Conservation (phyloP, 169 alveolate species). For the Plasmodium billcollinsi region DNA sequence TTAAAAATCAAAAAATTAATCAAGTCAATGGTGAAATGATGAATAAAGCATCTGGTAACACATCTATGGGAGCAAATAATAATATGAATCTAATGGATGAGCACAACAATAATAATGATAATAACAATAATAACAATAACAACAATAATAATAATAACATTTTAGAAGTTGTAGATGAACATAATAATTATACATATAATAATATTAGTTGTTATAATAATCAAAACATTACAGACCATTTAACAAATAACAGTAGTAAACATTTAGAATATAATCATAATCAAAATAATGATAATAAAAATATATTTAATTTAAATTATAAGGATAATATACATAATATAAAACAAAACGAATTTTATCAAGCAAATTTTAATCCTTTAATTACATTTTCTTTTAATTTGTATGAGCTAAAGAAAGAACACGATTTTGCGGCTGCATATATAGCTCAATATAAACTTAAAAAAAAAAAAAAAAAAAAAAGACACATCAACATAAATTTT, state of each 20-base stretch:
- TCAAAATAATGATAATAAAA: neutral
- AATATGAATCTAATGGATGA: no score
- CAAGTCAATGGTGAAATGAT: constrained; percentile 2
- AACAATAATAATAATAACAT: no score
- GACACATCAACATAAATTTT: constrained; percentile 10
- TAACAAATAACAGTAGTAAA: constrained; percentile 7
- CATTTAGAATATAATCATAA: neutral
- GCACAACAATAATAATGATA: no score
- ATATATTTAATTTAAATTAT: constrained; percentile 7
- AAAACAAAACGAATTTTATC: constrained; percentile 13
- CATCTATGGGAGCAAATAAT: no score
- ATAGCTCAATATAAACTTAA: constrained; percentile 49
- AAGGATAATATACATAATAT: neutral
- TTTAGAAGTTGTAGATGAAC: neutral
- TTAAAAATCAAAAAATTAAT: constrained; percentile 32
- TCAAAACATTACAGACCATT: neutral
- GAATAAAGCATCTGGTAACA: no score
- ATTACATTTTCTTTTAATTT: constrained; percentile 30
- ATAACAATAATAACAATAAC: no score
- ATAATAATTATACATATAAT: neutral
- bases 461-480: constrained; percentile 17
- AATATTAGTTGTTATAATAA: neutral
- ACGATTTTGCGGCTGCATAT: constrained; percentile 66
- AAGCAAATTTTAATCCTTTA: constrained; percentile 35
- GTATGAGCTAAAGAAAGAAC: constrained; percentile 42